Base-by-base conservation (phyloP, 1,284 basidiomycete genomes). In the Apiotrichum veenhuisii region DNA sequence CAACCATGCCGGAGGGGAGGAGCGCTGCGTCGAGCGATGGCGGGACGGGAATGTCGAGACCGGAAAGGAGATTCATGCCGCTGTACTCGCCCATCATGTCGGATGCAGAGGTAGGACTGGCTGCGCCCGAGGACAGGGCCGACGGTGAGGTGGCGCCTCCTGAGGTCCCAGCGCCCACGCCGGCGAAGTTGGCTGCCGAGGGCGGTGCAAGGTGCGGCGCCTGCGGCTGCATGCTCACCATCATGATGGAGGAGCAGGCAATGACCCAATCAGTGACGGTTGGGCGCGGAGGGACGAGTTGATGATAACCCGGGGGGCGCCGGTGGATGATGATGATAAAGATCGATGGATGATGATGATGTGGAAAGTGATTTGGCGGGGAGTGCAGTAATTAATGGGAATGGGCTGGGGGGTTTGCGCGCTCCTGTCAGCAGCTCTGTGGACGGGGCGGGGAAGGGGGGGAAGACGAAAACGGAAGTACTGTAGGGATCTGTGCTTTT, bases 1-100 rank as follows among this genome's bases (percentile, higher is more conserved):
- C 54, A 14, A 42, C 33, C 15, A 25, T 33, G 5, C 38, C 18
- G 5, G 49, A 45, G 8, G 50, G 46, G 14, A 58, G 44, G 14
- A 62, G 48, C 1, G 57, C 53, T 0, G 26, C 25, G 48, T 62
- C 61, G 18, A 62, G 51, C 17, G 54, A 22, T 11, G 61, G 61
- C 3, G 57, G 56, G 9, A 62, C 37, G 23, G 54, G 30, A 43
- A 48, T 18, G 33, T 48, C 46, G 14, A 48, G 18, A n/a, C 18
- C 22, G 5, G 44, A 11, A 4, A 33, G 27, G 15, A 46, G 15
- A 17, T 37, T 27, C 23, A 46, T 37, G 9, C n/a, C 37, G 7
- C 25, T 20, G 49, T 43, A 50, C n/a, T n/a, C n/a, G 36, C 41
- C 45, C 26, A 40, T 26, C 34, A 41, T n/a, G 5, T 42, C 41